A percentile compares a stretch with the other conserved stretches of the same genome.
phyloP scores from a whole-genome alignment of 75 land plant species.

The Picea sitchensis region DNA sequence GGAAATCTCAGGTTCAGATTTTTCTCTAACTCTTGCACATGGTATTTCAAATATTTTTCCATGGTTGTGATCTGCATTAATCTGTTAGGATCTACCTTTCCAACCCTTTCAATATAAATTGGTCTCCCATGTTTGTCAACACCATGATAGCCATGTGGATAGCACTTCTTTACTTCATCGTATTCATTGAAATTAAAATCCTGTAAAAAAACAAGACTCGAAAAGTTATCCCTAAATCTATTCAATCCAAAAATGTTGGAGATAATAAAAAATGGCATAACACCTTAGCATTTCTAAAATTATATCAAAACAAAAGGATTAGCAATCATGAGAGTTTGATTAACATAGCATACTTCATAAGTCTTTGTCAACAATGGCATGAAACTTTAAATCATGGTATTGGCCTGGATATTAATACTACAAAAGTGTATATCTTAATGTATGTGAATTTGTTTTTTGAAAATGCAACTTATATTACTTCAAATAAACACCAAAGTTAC shows the following conservation, averaged over 20 bases:
- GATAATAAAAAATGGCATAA: neutral
- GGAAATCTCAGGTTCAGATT: conserved; percentile 43
- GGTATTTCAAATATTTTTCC: conserved; percentile 49
- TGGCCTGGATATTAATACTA: neutral
- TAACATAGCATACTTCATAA: neutral
- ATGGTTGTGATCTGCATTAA: conserved; percentile 42
- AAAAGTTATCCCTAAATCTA: neutral
- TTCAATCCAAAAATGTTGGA: neutral
- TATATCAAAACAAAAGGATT: neutral
- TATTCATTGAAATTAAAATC: conserved; percentile 36
- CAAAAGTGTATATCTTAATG: neutral
- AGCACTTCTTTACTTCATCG: conserved; percentile 41
- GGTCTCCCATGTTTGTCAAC: conserved; percentile 63
- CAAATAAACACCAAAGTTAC: too few relatives aligned
- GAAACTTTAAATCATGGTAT: neutral
- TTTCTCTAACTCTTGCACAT: conserved; percentile 51
- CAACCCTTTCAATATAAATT: conserved; percentile 56
- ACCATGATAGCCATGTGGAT: conserved; percentile 67
- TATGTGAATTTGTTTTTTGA: too few relatives aligned
- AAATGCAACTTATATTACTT: too few relatives aligned
- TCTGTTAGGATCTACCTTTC: conserved; percentile 37
- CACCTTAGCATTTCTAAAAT: neutral
- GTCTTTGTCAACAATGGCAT: neutral
- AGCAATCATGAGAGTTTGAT: neutral
- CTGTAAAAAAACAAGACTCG: conserved; percentile 18